Evolutionary conservation across 129 eudicot species (phyloP), one percentile per base, ranked within the genome.

Genomic region (Silybum marianum): DNA sequence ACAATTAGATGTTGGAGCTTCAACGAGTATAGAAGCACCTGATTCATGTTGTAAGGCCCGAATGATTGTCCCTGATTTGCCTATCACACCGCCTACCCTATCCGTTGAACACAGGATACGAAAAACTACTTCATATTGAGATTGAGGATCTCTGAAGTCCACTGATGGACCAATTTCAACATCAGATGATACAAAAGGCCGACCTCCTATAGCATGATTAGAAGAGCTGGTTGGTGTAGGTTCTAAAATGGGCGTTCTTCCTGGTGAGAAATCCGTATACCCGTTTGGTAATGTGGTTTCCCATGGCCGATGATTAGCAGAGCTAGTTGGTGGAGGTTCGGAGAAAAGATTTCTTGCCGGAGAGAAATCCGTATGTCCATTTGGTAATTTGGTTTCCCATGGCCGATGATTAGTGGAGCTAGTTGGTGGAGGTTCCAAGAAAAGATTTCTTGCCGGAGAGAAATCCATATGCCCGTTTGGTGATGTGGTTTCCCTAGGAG

Each of bases 11-110:
- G 83, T 51, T 75, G 82, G 44, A 54, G 79, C 46, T 48, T 85
- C 89, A 36, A 90, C 75, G 46, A 14, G 81, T 69, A 93, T 90
- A 73, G 68, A 75, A 68, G 95, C 89, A 62, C 95, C 92, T 34
- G 93, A 44, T 63, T 94, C 92, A 46, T 80, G 78, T 85, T 90
- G 86, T 58, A 94, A 81, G 5, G 88, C 82, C 76, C 81, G 88
- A 32, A 94, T 26, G 22, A 86, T 86, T 23, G 92, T 80, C 48
- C 98, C 97, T 85, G 88, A 91, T 70, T 82, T 90, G 69, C 98
- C 98, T 58, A 91, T 94, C 36, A 94, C 83, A 22, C 89, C 88
- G 18, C 95, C 95, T 25, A 90, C 89, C 72, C 82, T 83, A 71
- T 91, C 95, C 58, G 51, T 77, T 12, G 87, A 72, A 81, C 94